Base-by-base conservation (phyloP, 768 basidiomycete genomes). In the Suillus hirtellus region DNA sequence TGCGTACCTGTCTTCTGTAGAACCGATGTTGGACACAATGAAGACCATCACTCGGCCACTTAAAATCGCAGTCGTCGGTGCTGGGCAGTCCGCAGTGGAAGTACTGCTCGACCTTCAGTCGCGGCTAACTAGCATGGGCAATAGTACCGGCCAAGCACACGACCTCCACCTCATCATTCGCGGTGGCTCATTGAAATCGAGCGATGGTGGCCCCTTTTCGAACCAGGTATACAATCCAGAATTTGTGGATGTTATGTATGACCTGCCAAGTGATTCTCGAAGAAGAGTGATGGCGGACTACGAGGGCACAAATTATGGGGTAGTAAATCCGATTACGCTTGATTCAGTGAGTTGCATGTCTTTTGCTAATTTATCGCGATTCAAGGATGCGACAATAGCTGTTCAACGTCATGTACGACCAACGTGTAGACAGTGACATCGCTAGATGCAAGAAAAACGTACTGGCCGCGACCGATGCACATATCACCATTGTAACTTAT, bases 161-260 rank as follows among this genome's bases (percentile, higher is more conserved):
- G 71, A 75, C 54, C 67, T 85, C 52, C 80, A 85, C 59, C 78
- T 85, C 70, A 77, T 86, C 62, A 79, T 86, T 64, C 81, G 82
- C 17, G 79, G 80, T 66, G 82, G 82, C 15, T 78, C 80, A 0
- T 68, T 85, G 52, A 83, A 80, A 61, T 82, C 82, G 9, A 82
- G 82, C 53, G 84, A 86, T 62, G 82, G 83, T 62, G 79, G 81
- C 1, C 81, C 81, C 1, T 86, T 84, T 65, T 76, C 80, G 49
- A 85, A 86, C 70, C 82, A 84, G 65, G 80, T 84, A 7, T 86
- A 85, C 65, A 82, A 84, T 66, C 83, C 84, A 31, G 76, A 71
- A 17, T 68, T 81, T 81, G 66, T 78, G 14, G 75, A 81, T 62
- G 66, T 70, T 9, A 71, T 79, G 73, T 85, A 75, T 67, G 67